Evolutionary conservation across 1,284 basidiomycete species (phyloP).

Genomic region (Austropuccinia psidii): DNA sequence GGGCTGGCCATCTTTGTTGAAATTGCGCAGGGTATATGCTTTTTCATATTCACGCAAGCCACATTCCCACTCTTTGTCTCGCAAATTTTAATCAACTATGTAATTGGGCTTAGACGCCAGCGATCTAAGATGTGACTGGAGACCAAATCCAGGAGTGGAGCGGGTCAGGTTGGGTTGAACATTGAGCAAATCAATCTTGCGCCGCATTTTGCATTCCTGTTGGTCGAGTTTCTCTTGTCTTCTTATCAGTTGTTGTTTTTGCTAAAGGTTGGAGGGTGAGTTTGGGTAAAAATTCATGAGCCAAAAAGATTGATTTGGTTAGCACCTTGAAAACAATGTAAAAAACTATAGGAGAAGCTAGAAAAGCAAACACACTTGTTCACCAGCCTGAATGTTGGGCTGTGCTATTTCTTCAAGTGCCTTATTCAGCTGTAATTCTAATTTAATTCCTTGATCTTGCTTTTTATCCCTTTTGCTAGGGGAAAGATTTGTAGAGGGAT

Average conservation of each 20-base stretch:
- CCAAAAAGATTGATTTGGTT: too few species aligned
- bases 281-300: too few species aligned
- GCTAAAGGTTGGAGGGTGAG: too few species aligned
- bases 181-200: conserved; percentile 11
- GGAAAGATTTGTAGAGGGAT: background rate
- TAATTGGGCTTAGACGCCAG: conserved; percentile 25
- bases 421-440: conserved; percentile 24
- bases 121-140: conserved; percentile 21
- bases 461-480: background rate
- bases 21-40: too few species aligned
- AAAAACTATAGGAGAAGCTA: too few species aligned
- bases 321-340: too few species aligned
- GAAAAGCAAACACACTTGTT: conserved; percentile 1
- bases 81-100: conserved; percentile 17
- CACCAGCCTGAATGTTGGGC: conserved; percentile 26
- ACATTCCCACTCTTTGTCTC: conserved; percentile 27
- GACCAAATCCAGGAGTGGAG: conserved; percentile 11
- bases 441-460: conserved; percentile 7
- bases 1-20: too few species aligned
- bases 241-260: conserved; percentile 1
- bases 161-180: conserved; percentile 1
- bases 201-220: conserved; percentile 9
- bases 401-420: conserved; percentile 13
- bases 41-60: conserved; percentile 2
- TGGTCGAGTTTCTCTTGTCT: conserved; percentile 12